Conservation (phyloP, 495 filamentous ascomycete species). For the Trichoderma asperelloides region DNA sequence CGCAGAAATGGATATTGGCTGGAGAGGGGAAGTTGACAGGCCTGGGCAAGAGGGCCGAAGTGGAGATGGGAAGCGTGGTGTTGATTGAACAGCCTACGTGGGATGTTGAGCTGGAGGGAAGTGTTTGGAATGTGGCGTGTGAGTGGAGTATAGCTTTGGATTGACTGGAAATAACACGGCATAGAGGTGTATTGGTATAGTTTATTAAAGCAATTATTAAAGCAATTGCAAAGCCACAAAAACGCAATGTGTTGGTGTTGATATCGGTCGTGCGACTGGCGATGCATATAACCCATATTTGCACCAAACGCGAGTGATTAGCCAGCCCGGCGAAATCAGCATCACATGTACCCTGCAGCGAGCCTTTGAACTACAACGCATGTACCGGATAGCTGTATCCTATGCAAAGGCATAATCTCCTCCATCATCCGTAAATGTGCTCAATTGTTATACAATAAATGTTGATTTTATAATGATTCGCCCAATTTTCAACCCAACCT, state of each 20-base stretch:
- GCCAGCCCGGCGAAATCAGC: not conserved
- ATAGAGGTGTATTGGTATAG: too few relatives aligned
- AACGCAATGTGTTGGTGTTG: not conserved
- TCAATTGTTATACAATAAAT: not conserved
- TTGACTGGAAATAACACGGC: not conserved
- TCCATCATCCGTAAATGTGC: not conserved
- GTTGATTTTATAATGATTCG: not conserved
- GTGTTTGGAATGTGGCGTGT: conserved; percentile 35
- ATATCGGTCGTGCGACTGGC: not conserved
- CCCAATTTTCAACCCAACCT: too few relatives aligned
- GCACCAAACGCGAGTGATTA: not conserved
- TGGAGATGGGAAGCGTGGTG: conserved; percentile 24
- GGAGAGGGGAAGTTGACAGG: conserved; percentile 28
- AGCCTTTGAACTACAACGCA: not conserved
- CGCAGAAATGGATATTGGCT: conserved; percentile 24
- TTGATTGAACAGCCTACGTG: conserved; percentile 32
- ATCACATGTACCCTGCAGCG: not conserved
- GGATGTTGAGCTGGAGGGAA: conserved; percentile 30
- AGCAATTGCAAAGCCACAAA: too few relatives aligned
- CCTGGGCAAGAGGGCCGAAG: conserved; percentile 16
- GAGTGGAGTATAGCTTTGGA: conserved; percentile 26
- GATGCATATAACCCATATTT: conserved; percentile 8
- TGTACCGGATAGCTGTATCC: not conserved
- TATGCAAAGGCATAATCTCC: not conserved
- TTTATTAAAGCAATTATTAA: too few relatives aligned